These are phyloP conservation scores for Cyanidioschyzon merolae DNA, from an alignment of 23 red algal genomes.

Conservation along the genomic window DNA sequence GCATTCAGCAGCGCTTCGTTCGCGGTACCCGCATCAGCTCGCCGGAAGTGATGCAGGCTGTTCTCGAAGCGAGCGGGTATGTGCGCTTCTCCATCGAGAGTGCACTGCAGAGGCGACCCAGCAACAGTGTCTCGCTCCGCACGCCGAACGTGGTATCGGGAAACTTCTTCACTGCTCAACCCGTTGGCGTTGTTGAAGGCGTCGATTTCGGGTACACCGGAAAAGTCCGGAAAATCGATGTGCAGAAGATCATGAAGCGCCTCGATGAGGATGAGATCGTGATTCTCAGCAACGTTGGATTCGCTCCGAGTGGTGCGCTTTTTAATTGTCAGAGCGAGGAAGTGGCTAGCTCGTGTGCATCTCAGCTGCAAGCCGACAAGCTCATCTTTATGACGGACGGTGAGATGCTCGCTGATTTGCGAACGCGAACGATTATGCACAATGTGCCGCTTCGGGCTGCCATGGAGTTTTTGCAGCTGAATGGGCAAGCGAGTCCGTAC, in stretches of 20 bases:
- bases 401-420: conserved; percentile 64
- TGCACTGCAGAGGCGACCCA: conserved; percentile 49
- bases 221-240: conserved; percentile 71
- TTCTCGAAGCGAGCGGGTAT: conserved; percentile 56
- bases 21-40: conserved; percentile 56
- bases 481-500: neutral
- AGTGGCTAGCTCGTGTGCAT: conserved; percentile 56
- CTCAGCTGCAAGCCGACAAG: conserved; percentile 72
- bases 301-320: conserved; percentile 64
- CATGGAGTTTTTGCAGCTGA: conserved; percentile 39
- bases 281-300: conserved; percentile 69
- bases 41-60: conserved; percentile 32
- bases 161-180: conserved; percentile 90
- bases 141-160: conserved; percentile 55
- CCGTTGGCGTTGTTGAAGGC: conserved; percentile 78
- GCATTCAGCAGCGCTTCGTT: conserved; percentile 26
- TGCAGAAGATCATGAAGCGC: conserved; percentile 38
- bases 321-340: conserved; percentile 82
- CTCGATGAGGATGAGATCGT: conserved; percentile 81
- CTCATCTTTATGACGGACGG: conserved; percentile 76
- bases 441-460: conserved; percentile 76
- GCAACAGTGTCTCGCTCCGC: conserved; percentile 40
- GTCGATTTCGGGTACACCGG: conserved; percentile 85
- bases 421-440: conserved; percentile 46
- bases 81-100: conserved; percentile 79